Evolutionary conservation across 176 grass and related monocot species (phyloP).

Genomic region (Aegilops longissima): DNA sequence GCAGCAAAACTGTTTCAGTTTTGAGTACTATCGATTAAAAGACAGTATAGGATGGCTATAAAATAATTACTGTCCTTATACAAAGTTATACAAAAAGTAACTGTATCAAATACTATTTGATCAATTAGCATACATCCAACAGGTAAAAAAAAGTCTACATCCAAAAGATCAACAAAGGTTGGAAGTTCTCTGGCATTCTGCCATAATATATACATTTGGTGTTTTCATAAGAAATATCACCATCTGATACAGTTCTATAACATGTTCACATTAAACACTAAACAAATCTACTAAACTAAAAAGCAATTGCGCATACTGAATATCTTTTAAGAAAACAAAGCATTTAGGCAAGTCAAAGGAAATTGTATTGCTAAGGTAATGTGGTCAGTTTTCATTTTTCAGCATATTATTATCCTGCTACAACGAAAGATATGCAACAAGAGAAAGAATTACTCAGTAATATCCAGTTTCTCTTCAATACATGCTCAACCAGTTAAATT

Average conservation of each 20-base stretch:
- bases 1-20: background rate
- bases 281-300: background rate
- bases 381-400: constrained; percentile 2
- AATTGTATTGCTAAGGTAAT: background rate
- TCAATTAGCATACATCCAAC: background rate
- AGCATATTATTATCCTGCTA: background rate
- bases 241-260: background rate
- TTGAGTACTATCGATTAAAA: background rate
- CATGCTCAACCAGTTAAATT: background rate
- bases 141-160: background rate
- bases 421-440: background rate
- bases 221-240: background rate
- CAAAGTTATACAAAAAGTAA: background rate
- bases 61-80: background rate
- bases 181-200: constrained; percentile 12
- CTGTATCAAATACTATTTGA: constrained; percentile 11
- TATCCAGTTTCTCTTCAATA: background rate
- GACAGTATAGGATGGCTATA: background rate
- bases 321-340: background rate
- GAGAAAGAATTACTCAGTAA: background rate
- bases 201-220: background rate
- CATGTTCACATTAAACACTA: background rate
- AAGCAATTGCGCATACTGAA: background rate
- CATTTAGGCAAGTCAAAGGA: background rate
- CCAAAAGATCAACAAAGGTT: constrained; percentile 17